Base-by-base conservation (phyloP, 2,329 filamentous ascomycete genomes). In the Neonectria sp. region DNA sequence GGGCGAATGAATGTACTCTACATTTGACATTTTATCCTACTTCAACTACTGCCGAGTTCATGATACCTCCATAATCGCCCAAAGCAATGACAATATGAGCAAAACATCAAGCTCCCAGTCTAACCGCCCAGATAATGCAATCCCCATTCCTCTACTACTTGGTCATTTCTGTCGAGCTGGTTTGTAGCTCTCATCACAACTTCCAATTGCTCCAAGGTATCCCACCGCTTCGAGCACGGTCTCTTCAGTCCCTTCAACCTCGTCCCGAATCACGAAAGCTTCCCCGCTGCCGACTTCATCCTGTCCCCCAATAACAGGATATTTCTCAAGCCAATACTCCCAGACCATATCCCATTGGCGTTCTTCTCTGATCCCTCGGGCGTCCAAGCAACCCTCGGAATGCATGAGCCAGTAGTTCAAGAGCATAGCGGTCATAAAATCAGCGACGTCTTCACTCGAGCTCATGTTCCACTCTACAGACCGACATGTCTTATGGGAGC, bases 281-380 rank as follows among this genome's bases (percentile, higher is more conserved):
- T 68, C 59, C 0, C 59, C 68, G 9, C 65, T 55, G 2, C 65
- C 59, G 1, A 55, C 33, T 6, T 35, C 43, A 4, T 57, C 40
- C 8, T 62, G 51, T 11, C 6, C 29, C 25, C 55, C 29, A 27
- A 63, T 17, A 5, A 70, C 15, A 25, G 74, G 74, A 45, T 75
- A 78, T 57, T 69, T 64, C 1, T 70, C 63, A 48, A 78, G 21
- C 79, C 78, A 81, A n/a, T 64, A 40, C 13, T 77, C 71, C 79
- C 79, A 81, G 7, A 74, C 49, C 12, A 59, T 48, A 27, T 78
- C 71, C 71, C 73, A 77, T 7, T 53, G 31, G 6, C 68, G 37
- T 6, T 68, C 65, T 11, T 46, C 9, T 6, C 52, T 27, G 1
- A 68, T 33, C 9, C 60, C 55, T 2, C 65, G 58, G 29, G 52